Conservation (phyloP, 176 grass and related monocot genomes). For the Bolboschoenus planiculmis region DNA sequence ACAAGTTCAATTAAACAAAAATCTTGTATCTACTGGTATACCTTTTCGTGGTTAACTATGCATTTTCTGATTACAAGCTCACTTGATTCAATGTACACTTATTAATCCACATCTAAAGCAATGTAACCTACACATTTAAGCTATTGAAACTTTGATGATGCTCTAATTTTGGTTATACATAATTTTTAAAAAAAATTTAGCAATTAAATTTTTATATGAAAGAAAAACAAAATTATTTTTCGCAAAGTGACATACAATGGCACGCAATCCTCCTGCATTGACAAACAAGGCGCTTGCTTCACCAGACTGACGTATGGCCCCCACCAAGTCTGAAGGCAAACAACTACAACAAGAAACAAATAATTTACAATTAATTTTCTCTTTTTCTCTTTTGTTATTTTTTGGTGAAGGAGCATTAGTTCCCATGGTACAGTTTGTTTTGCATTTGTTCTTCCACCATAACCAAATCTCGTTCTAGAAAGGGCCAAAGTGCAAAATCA, state of each 20-base stretch:
- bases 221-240: neutral
- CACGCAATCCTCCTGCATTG: slow-evolving; percentile 58
- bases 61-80: neutral
- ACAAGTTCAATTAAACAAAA: neutral
- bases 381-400: neutral
- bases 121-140: neutral
- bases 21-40: neutral
- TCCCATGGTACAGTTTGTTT: neutral
- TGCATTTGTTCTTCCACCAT: neutral
- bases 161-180: neutral
- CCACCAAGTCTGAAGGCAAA: slow-evolving; percentile 62
- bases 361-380: neutral
- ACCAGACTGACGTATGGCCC: slow-evolving; percentile 65
- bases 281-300: slow-evolving; percentile 63
- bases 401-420: neutral
- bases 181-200: neutral
- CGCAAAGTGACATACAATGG: slow-evolving; percentile 37
- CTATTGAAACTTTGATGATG: neutral
- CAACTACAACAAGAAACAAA: slow-evolving; percentile 30
- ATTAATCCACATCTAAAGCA: neutral
- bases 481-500: neutral
- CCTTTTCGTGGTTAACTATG: neutral
- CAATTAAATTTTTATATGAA: neutral
- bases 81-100: neutral
- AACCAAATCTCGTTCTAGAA: neutral